phyloP scores from a whole-genome alignment of 306 rosid genomes.

The Quercus suber region DNA sequence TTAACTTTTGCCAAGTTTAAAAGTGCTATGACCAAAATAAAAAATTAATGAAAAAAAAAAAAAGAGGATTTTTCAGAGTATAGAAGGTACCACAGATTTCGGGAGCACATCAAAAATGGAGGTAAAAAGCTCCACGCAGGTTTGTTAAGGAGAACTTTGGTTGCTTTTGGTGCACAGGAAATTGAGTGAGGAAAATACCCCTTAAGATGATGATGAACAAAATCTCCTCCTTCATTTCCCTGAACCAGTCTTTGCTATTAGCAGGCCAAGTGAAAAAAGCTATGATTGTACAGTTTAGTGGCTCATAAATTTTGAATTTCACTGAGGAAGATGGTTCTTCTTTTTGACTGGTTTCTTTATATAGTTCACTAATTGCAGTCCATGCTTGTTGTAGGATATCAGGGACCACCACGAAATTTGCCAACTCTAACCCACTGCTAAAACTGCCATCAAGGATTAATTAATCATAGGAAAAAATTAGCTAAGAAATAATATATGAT shows the following conservation, averaged over 20 bases:
- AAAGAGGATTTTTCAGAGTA: neutral
- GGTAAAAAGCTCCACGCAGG: slow-evolving; percentile 25
- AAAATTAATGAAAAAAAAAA: neutral
- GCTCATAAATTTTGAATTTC: neutral
- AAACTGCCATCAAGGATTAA: slow-evolving; percentile 3
- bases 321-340: neutral
- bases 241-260: neutral
- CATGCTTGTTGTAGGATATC: no score
- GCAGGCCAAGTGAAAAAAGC: slow-evolving; percentile 36
- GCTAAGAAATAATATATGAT: neutral
- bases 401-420: no score
- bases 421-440: slow-evolving; percentile 17
- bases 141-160: slow-evolving; percentile 32
- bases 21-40: no score
- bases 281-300: slow-evolving; percentile 14
- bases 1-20: neutral
- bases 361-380: slow-evolving; percentile 10
- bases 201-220: slow-evolving; percentile 26
- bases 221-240: neutral
- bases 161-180: slow-evolving; percentile 31
- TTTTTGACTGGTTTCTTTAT: neutral
- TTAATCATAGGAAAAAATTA: no score
- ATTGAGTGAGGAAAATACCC: slow-evolving; percentile 22
- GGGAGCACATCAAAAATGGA: neutral
- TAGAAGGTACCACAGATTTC: slow-evolving; percentile 27